Base-by-base conservation (phyloP, 2,329 filamentous ascomycete species). In the Apiospora kogelbergensis region DNA sequence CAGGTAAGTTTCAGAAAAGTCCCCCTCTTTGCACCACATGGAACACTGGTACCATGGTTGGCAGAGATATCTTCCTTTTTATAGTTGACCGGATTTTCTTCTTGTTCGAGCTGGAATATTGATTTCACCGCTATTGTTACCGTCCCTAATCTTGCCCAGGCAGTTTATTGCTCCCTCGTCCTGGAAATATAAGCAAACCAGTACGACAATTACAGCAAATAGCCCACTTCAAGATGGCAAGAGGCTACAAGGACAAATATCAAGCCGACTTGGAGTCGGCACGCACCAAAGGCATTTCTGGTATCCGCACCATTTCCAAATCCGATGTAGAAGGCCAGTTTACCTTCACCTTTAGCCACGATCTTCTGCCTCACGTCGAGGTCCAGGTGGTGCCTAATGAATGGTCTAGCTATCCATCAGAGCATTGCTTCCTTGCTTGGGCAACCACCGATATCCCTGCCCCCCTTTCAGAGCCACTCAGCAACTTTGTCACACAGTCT, bases 301-400 rank as follows among this genome's bases (percentile, higher is more conserved):
- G 75, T 24, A 69, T 96, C 64, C 80, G 80, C 64, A 76, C 83
- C 42, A 80, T 97, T 30, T 80, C 81, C 42, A 81, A 83, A 44
- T 91, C 91, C 20, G 88, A 90, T 6, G 90, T 92, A 41, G 91
- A 95, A 78, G 93, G 92, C 66, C 89, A 92, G 68, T 84, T 97
- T 68, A 85, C 85, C 17, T 91, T 95, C 77, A 83, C 79, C 5
- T 92, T 82, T 70, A 71, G 68, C 11, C 77, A 81, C 67, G 63
- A 75, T 2, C 57, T 65, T 9, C 68, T 81, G 2, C 46, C 68
- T 37, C 57, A 69, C 20, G 69, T 85, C 5, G 73, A 79, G 26
- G 77, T 86, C 9, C 81, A 77, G 22, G 76, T 81, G 6, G 73
- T 83, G 6, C 78, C 79, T 2, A 73, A 77, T 73, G 78, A 81